Evolutionary conservation across 805 yeast genomes (phyloP), one percentile per base, ranked within the genome.

Genomic region (Helenozyma baotianmanensis): DNA sequence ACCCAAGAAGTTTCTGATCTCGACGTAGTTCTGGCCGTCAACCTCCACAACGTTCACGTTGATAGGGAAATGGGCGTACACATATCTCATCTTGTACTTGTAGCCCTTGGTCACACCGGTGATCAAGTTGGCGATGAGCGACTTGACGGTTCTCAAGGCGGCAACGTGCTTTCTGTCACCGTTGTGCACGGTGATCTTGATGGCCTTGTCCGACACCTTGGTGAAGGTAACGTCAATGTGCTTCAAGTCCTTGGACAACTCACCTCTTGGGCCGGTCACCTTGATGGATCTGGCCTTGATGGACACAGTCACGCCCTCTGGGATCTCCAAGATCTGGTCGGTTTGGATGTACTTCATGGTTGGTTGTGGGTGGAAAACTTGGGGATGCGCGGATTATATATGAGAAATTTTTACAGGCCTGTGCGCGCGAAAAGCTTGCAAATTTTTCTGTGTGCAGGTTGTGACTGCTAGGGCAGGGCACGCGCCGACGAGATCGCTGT

Each of bases 101-200:
- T 74, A 90, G 73, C 97, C 98, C 78, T 81, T 81, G 69, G 98
- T 92, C 67, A 92, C 98, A 84, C 99, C 99, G 54, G 84, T 85
- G 74, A 92, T 70, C 80, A 92, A 72, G 85, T 92, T 92, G 65
- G 86, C 65, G 60, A 92, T 78, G 67, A 92, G 76, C 51, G 97
- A 86, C 76, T 87, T 89, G 70, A 92, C 97, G 47, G 98, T 90
- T 80, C 97, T 89, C 69, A 92, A 78, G 64, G 96, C 84, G 68
- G 99, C 99, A 69, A 92, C 97, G 76, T 92, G 98, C 83, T 90
- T 90, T 81, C 97, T 86, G 84, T 87, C 96, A 76, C 97, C 98
- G 69, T 90, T 87, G 82, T 84, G 94, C 54, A 92, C 96, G 56
- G 88, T 76, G 66, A 92, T 78, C 74, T 82, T 84, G 73, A 92